phyloP scores from a whole-genome alignment of 2,329 filamentous ascomycete species.

The Ceratocystis alfenasii region DNA sequence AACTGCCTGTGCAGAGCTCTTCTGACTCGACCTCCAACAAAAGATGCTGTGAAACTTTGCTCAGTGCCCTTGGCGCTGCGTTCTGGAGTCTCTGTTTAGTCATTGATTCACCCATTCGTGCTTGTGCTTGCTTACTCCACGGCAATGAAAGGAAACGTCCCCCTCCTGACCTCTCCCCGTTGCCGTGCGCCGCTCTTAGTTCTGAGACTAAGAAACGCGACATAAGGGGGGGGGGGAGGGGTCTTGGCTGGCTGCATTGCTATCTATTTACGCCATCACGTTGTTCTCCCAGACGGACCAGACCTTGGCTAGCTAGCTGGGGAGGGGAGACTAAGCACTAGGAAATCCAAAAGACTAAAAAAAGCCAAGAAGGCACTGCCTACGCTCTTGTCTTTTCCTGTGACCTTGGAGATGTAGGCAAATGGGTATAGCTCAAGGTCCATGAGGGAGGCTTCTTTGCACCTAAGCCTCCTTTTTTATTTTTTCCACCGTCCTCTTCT shows the following conservation, averaged over 20 bases:
- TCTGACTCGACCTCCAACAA: neutral
- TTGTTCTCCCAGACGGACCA: neutral
- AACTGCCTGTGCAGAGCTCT: neutral
- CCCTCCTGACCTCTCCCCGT: neutral
- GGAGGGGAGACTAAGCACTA: neutral
- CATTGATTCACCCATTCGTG: neutral
- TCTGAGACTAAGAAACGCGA: neutral
- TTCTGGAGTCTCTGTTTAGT: no score
- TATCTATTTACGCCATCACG: slow-evolving; percentile 6
- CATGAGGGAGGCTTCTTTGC: neutral
- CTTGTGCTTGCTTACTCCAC: neutral
- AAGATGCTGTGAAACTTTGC: no score
- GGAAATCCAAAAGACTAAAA: no score
- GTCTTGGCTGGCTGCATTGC: neutral
- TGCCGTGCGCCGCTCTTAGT: neutral
- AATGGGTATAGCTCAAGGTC: neutral
- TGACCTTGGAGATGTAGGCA: neutral
- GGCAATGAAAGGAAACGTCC: neutral
- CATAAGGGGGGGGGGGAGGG: neutral
- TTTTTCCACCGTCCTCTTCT: neutral
- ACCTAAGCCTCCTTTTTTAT: neutral
- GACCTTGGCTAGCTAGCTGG: neutral
- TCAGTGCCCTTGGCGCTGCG: no score
- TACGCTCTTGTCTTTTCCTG: neutral
- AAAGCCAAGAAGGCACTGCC: neutral